Conservation (phyloP, 169 alveolate genomes). For the Plasmodium sp. region DNA sequence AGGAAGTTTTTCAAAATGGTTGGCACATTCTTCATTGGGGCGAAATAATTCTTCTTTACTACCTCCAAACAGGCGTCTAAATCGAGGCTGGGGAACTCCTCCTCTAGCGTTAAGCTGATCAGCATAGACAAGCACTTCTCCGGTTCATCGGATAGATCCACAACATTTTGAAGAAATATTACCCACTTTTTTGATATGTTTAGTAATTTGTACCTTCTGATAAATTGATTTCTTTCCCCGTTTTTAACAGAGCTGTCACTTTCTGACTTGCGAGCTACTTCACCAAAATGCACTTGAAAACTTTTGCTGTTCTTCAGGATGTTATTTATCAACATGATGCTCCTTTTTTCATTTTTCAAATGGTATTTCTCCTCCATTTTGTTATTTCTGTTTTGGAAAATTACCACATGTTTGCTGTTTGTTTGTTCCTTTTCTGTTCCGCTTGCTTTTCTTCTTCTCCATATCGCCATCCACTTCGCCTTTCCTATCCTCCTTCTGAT, state of each 20-base stretch:
- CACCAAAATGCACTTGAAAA: neutral
- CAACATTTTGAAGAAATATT: conserved; percentile 4
- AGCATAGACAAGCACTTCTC: conserved; percentile 29
- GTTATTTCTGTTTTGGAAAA: neutral
- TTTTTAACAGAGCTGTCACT: neutral
- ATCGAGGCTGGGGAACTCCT: neutral
- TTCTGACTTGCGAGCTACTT: neutral
- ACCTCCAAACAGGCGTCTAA: conserved; percentile 19
- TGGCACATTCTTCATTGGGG: conserved; percentile 7
- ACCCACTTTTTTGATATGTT: conserved; percentile 37
- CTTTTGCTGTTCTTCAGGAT: conserved; percentile 10
- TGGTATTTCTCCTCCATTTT: conserved; percentile 21
- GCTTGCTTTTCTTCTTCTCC: neutral
- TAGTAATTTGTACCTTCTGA: conserved; percentile 58
- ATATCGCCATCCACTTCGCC: neutral
- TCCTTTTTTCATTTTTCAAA: conserved; percentile 19
- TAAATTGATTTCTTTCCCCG: neutral
- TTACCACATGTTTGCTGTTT: neutral
- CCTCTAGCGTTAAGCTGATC: conserved; percentile 41
- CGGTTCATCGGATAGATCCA: conserved; percentile 51
- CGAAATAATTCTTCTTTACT: conserved; percentile 17
- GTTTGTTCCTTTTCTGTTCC: neutral
- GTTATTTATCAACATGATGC: conserved; percentile 11
- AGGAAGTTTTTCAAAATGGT: conserved; percentile 38
- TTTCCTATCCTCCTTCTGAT: neutral